phyloP scores from a whole-genome alignment of 2,329 filamentous ascomycete species.

The Kalmusia sp. region DNA sequence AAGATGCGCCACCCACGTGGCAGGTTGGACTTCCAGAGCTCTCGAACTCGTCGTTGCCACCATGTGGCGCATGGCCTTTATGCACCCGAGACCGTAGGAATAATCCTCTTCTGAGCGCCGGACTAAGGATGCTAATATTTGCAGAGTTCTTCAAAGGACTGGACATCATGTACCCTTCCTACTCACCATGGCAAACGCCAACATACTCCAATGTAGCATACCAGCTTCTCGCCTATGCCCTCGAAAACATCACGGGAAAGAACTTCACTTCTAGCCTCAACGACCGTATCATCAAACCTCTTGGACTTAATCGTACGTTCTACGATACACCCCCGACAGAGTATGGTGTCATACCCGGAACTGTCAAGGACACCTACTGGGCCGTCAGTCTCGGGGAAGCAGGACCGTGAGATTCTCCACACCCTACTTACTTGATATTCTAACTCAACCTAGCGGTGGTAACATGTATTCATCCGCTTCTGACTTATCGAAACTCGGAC shows the following conservation, averaged over 20 bases:
- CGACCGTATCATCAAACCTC: constrained; percentile 46
- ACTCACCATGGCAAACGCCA: constrained; percentile 39
- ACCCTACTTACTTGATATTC: not conserved
- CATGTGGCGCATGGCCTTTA: constrained; percentile 31
- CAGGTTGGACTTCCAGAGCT: constrained; percentile 25
- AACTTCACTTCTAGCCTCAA: constrained; percentile 45
- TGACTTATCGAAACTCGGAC: constrained; percentile 27
- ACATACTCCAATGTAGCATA: constrained; percentile 49
- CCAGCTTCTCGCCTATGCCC: constrained; percentile 46
- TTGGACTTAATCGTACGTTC: constrained; percentile 49
- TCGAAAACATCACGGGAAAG: constrained; percentile 50
- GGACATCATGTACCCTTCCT: constrained; percentile 38
- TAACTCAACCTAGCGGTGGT: constrained; percentile 27
- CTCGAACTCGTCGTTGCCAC: constrained; percentile 18
- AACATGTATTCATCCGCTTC: constrained; percentile 30
- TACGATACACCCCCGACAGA: constrained; percentile 32
- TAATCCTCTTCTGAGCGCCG: not conserved
- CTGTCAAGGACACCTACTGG: constrained; percentile 28
- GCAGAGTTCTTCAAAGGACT: constrained; percentile 47
- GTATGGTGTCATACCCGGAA: constrained; percentile 47
- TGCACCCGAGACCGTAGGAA: constrained; percentile 26
- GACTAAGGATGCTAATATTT: not conserved
- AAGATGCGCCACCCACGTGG: constrained; percentile 20
- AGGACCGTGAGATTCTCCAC: constrained; percentile 22
- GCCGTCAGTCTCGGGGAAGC: constrained; percentile 27